Evolutionary conservation across 768 basidiomycete species (phyloP).

Genomic region (Astraeus odoratus): DNA sequence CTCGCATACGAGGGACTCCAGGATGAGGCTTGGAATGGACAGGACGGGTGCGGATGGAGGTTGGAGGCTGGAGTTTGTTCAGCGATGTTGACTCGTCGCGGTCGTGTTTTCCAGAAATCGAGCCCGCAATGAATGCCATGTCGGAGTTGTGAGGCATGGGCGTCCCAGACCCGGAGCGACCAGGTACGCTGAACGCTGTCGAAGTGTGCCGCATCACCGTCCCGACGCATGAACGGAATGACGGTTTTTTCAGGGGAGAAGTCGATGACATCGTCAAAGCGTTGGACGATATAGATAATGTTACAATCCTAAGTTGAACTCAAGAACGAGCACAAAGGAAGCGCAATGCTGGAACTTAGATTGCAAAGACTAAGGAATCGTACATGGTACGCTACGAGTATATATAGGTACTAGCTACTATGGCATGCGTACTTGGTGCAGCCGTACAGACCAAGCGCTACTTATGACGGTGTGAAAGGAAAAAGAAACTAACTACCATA

Average conservation of each 20-base stretch:
- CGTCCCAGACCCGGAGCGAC: slow-evolving; percentile 19
- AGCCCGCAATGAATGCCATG: slow-evolving; percentile 18
- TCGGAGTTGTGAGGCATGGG: slow-evolving; percentile 23
- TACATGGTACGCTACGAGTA: no score
- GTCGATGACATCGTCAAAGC: slow-evolving; percentile 11
- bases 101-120: slow-evolving; percentile 23
- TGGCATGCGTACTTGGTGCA: no score
- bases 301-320: no score
- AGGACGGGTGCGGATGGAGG: slow-evolving; percentile 23
- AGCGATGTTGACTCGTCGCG: slow-evolving; percentile 22
- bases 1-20: slow-evolving; percentile 61
- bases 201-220: slow-evolving; percentile 57
- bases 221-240: slow-evolving; percentile 55
- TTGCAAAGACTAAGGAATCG: no score
- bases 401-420: no score
- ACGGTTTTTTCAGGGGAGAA: slow-evolving; percentile 29
- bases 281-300: slow-evolving; percentile 5
- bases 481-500: no score
- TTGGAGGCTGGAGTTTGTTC: slow-evolving; percentile 29
- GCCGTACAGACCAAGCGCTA: no score
- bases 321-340: no score
- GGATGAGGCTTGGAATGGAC: slow-evolving; percentile 53
- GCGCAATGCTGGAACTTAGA: no score
- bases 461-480: no score
- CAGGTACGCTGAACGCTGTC: slow-evolving; percentile 40